Evolutionary conservation across 805 yeast genomes (phyloP).

Genomic region (Candida sanyiensis): DNA sequence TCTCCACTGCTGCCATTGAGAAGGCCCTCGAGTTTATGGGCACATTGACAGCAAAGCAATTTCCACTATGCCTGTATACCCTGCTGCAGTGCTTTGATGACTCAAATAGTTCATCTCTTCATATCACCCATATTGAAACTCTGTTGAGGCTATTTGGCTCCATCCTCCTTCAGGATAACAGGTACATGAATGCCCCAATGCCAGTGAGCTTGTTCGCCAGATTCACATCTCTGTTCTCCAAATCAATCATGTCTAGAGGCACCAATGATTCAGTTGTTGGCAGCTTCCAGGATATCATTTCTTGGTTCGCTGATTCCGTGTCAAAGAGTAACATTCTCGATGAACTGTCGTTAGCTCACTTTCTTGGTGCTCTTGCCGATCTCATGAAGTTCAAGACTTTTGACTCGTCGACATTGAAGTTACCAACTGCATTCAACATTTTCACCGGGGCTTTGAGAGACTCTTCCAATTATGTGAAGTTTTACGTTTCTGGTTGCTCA

Average conservation of each 20-base stretch:
- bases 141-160: conserved; percentile 17
- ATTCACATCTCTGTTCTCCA: conserved; percentile 25
- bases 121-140: conserved; percentile 5
- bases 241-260: conserved; percentile 24
- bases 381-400: conserved; percentile 26
- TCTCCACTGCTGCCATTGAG: conserved; percentile 9
- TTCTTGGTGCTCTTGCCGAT: conserved; percentile 30
- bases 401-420: conserved; percentile 14
- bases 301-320: conserved; percentile 39
- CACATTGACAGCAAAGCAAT: conserved; percentile 9
- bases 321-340: conserved; percentile 37
- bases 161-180: conserved; percentile 24
- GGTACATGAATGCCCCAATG: conserved; percentile 36
- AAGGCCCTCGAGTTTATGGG: conserved; percentile 14
- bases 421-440: not conserved
- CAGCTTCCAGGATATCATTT: conserved; percentile 44
- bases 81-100: conserved; percentile 10
- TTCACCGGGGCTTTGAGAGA: conserved; percentile 5
- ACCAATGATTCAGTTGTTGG: conserved; percentile 26
- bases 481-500: not conserved
- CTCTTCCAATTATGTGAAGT: conserved; percentile 14
- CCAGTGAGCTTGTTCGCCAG: conserved; percentile 32
- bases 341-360: conserved; percentile 27
- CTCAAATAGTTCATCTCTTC: conserved; percentile 3
- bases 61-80: conserved; percentile 12